These are phyloP conservation scores for Suillus hirtellus DNA, from an alignment of 768 basidiomycete species.

Conservation along the genomic window DNA sequence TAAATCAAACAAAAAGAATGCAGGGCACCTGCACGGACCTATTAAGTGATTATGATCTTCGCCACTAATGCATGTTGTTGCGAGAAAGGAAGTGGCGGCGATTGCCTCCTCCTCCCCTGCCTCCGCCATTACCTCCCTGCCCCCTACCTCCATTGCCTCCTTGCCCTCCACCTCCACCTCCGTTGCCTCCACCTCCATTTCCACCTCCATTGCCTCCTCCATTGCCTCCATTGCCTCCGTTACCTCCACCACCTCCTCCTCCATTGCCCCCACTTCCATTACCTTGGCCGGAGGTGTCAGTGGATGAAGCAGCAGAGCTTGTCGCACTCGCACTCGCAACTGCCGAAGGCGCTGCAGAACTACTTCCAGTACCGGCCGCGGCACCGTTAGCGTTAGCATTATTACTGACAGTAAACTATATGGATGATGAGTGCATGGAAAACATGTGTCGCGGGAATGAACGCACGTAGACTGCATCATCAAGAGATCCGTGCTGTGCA, in stretches of 20 bases:
- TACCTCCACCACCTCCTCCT: conserved; percentile 4
- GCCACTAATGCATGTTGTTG: conserved; percentile 14
- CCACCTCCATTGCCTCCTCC: conserved; percentile 9
- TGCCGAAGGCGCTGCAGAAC: conserved; percentile 8
- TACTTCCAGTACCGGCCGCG: conserved; percentile 10
- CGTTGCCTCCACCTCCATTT: conserved; percentile 7
- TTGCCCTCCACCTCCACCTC: conserved; percentile 2
- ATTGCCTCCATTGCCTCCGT: conserved; percentile 13
- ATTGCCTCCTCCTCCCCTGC: conserved; percentile 2
- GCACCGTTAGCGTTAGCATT: conserved; percentile 6
- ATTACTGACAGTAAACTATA: conserved; percentile 36
- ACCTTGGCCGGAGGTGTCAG: not conserved
- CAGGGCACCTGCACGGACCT: conserved; percentile 13
- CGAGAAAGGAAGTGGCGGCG: conserved; percentile 26
- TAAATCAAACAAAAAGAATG: conserved; percentile 14
- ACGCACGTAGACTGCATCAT: conserved; percentile 62
- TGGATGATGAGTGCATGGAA: conserved; percentile 11
- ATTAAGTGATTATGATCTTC: conserved; percentile 11
- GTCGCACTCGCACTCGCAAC: not conserved
- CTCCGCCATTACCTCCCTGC: conserved; percentile 16
- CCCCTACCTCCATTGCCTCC: conserved; percentile 7
- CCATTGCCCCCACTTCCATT: conserved; percentile 13
- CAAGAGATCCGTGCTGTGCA: conserved; percentile 59
- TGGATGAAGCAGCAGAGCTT: conserved; percentile 7
- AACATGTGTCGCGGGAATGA: conserved; percentile 12